Percentiles rank a stretch among this genome's conserved stretches.
These are phyloP conservation scores for Pseudocercospora pini-densiflorae DNA, from an alignment of 2,329 filamentous ascomycete genomes.

Conservation along the genomic window DNA sequence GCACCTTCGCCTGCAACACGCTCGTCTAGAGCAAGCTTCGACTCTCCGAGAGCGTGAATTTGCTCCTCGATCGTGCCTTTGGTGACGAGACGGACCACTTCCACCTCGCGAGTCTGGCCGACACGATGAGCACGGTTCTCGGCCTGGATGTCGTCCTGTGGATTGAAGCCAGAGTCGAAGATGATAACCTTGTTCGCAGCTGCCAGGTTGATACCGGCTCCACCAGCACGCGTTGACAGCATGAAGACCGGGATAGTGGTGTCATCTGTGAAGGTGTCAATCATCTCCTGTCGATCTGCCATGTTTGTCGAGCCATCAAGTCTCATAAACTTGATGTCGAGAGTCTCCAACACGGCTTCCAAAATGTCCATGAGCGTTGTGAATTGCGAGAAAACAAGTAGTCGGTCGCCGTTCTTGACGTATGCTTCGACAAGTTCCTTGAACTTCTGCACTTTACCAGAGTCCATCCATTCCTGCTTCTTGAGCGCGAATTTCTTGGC, in stretches of 20 bases:
- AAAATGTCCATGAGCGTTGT: slow-evolving; percentile 90
- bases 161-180: slow-evolving; percentile 96
- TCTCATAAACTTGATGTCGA: slow-evolving; percentile 77
- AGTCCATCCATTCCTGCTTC: slow-evolving; percentile 67
- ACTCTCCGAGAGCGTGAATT: slow-evolving; percentile 87
- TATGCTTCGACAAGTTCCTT: slow-evolving; percentile 74
- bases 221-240: slow-evolving; percentile 89
- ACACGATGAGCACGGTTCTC: slow-evolving; percentile 97
- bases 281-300: slow-evolving; percentile 79
- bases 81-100: slow-evolving; percentile 84
- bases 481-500: slow-evolving; percentile 59
- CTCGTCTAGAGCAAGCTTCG: slow-evolving; percentile 88
- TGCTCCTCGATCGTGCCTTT: slow-evolving; percentile 87
- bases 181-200: slow-evolving; percentile 97
- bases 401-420: slow-evolving; percentile 79
- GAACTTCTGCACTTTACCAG: slow-evolving; percentile 83
- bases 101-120: slow-evolving; percentile 86
- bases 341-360: slow-evolving; percentile 75
- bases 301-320: slow-evolving; percentile 85
- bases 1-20: slow-evolving; percentile 66
- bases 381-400: slow-evolving; percentile 92
- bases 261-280: slow-evolving; percentile 83
- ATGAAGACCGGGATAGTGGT: slow-evolving; percentile 84
- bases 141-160: slow-evolving; percentile 96
- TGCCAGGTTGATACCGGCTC: slow-evolving; percentile 95